Evolutionary conservation across 2,329 filamentous ascomycete species (phyloP), one percentile per base, ranked within the genome.

Genomic region (Sclerotinia nivalis): DNA sequence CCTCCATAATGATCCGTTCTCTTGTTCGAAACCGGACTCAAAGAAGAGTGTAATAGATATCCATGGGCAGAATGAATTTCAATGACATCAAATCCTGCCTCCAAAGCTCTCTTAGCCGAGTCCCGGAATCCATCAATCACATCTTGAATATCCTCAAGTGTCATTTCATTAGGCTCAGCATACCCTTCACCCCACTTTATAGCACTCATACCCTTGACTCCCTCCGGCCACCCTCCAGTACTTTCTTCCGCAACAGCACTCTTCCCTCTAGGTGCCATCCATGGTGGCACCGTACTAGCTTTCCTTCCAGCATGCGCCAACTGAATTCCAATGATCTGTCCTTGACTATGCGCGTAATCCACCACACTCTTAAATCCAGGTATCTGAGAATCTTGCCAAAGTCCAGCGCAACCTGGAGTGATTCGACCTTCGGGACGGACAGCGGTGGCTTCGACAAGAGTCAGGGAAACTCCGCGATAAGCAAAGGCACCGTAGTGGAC

Each of bases 281-380:
- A 82, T 0, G 80, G 80, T 1, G 80, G 77, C 2, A 79, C 69
- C 4, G 75, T 78, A 52, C 77, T 78, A 2, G 79, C 80, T 71
- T 82, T 82, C 15, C 81, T 76, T 0, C 89, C 89, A 0, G 89
- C 89, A 75, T 92, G 89, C 2, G 81, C 88, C n/a, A 92, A 81
- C 78, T 91, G 91, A 68, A 94, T 88, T 43, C 85, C 90, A 67
- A 93, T 88, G 58, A 89, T 85, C 76, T 91, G 88, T 75, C 82
- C 84, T 70, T 86, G 84, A 4, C 71, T 72, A 74, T 86, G 84
- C 1, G 83, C 80, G 70, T 83, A 84, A 49, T 81, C 77, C 10
- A 79, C 78, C 25, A 81, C 73, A 20, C 78, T 75, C 50, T 74
- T 76, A 18, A 83, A 72, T 0, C 78, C 77, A 40, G 75, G 76